A percentile compares a stretch with the other conserved stretches of the same genome.
These are phyloP conservation scores for Murraya paniculata DNA, from an alignment of 345 rosid species.

Conservation along the genomic window DNA sequence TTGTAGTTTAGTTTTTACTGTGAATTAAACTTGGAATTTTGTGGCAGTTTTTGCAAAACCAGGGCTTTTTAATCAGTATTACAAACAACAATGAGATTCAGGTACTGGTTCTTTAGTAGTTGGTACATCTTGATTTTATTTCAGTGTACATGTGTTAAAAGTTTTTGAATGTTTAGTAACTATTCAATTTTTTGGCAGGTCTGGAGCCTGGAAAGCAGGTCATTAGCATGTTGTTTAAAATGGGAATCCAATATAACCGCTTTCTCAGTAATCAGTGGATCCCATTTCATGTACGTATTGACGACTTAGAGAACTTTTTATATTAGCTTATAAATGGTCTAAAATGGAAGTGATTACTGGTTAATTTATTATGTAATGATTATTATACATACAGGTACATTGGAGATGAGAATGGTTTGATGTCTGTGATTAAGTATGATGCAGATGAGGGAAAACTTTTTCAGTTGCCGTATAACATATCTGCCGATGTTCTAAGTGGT, in stretches of 20 bases:
- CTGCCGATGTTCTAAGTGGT: slow-evolving; percentile 46
- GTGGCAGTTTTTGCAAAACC: slow-evolving; percentile 68
- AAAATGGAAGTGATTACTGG: slow-evolving; percentile 13
- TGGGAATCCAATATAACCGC: slow-evolving; percentile 69
- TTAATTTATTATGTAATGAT: slow-evolving; percentile 14
- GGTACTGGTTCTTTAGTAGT: slow-evolving; percentile 34
- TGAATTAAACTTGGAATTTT: slow-evolving; percentile 15
- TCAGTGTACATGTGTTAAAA: background rate
- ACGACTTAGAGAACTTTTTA: slow-evolving; percentile 10
- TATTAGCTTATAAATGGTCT: slow-evolving; percentile 9
- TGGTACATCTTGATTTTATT: background rate
- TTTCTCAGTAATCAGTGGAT: slow-evolving; percentile 53
- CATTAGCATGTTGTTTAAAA: slow-evolving; percentile 37
- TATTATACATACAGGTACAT: slow-evolving; percentile 38
- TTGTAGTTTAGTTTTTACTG: background rate
- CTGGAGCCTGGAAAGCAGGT: slow-evolving; percentile 58
- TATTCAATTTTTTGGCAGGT: slow-evolving; percentile 43
- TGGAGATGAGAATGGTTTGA: slow-evolving; percentile 56
- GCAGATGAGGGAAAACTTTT: slow-evolving; percentile 40
- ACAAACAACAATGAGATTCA: slow-evolving; percentile 57
- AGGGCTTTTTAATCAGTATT: slow-evolving; percentile 52
- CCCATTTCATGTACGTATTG: slow-evolving; percentile 52
- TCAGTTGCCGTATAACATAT: slow-evolving; percentile 48
- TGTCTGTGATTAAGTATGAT: slow-evolving; percentile 54
- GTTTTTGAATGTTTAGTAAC: background rate